These are phyloP conservation scores for Phylloporus sp. DNA, from an alignment of 768 basidiomycete genomes.

Conservation along the genomic window DNA sequence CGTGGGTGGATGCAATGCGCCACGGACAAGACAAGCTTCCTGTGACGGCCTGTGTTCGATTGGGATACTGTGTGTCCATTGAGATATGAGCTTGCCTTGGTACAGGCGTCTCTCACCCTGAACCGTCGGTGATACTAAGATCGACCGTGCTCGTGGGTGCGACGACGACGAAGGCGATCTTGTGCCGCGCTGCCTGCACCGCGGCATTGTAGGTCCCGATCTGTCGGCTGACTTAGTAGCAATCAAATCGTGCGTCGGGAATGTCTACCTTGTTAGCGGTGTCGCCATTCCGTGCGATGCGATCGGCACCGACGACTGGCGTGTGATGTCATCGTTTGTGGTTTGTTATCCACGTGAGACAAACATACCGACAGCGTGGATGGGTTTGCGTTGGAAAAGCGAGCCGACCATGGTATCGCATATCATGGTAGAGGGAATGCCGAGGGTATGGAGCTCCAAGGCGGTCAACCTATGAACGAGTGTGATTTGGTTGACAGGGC, in stretches of 20 bases:
- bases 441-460: slow-evolving; percentile 79
- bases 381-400: slow-evolving; percentile 80
- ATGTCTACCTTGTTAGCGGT: slow-evolving; percentile 84
- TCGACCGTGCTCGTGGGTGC: slow-evolving; percentile 93
- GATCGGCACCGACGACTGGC: slow-evolving; percentile 79
- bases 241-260: background rate
- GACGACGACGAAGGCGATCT: slow-evolving; percentile 88
- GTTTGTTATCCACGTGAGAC: background rate
- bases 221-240: slow-evolving; percentile 19
- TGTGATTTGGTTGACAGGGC: background rate
- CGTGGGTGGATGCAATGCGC: slow-evolving; percentile 60
- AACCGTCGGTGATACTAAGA: slow-evolving; percentile 68
- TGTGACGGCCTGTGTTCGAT: slow-evolving; percentile 89
- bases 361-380: slow-evolving; percentile 70
- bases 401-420: slow-evolving; percentile 99
- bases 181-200: slow-evolving; percentile 81
- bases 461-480: slow-evolving; percentile 66
- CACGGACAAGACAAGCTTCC: slow-evolving; percentile 87
- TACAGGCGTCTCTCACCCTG: slow-evolving; percentile 37
- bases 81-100: background rate
- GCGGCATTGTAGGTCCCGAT: slow-evolving; percentile 98
- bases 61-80: slow-evolving; percentile 54
- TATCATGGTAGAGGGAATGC: slow-evolving; percentile 88
- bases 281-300: slow-evolving; percentile 90
- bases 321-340: background rate